Base-by-base conservation (phyloP, 148 eudicot species). In the Polygonum maritimum region DNA sequence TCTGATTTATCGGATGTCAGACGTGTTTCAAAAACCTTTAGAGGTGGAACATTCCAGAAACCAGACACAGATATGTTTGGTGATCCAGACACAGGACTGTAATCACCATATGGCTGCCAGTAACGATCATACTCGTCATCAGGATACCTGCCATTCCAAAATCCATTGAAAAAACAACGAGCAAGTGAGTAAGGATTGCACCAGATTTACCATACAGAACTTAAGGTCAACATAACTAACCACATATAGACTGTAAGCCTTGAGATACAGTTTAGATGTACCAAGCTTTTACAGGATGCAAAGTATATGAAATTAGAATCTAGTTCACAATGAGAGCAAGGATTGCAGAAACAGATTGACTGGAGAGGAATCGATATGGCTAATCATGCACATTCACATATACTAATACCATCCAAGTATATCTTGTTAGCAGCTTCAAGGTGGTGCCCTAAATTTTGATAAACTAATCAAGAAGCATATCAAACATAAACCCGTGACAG, bases 21-120 rank as follows among this genome's bases (percentile, higher is more conserved):
- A 8, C 84, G 82, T 57, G 97, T 92, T 75, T 89, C 87, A 79
- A 95, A 95, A 71, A 91, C 87, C 76, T 79, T 86, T 48, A 60
- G 44, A 1, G 99, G 99, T 21, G 99, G 98, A 69, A 79, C 86
- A 71, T 92, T 95, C 99, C 99, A 95, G 78, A 95, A 81, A 72
- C 98, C 94, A 49, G 92, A 87, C 73, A 91, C 86, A 31, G 87
- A 76, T 39, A 91, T 85, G 79, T 91, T 79, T 44, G 83, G 80
- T 75, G 76, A 78, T 57, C 76, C 75, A 65, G 82, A 36, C 3
- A 78, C 58, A 69, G 91, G 84, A 75, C 75, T 85, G 77, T 76
- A 75, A 54, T 80, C 82, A 78, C 88, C 99, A 79, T 85, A 92
- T 58, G 99, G 93, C 77, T 85, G 86, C 99, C 99, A 95, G 41